Conservation (phyloP, 495 filamentous ascomycete species). For the Venustampulla echinocandica region DNA sequence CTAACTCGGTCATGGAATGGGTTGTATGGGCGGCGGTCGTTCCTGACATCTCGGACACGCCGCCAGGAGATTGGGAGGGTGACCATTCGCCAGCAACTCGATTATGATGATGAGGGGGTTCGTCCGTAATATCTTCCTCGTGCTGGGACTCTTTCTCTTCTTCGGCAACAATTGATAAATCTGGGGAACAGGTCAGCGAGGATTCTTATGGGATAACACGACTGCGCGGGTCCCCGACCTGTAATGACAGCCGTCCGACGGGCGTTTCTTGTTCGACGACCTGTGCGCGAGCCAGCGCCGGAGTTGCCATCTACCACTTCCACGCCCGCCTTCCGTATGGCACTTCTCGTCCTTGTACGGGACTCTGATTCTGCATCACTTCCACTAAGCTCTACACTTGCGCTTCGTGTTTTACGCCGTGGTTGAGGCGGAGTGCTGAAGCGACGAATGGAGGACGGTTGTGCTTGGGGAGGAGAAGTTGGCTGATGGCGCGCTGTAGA, state of each 20-base stretch:
- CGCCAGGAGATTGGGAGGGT: slow-evolving; percentile 24
- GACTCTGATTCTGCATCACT: slow-evolving; percentile 7
- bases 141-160: slow-evolving; percentile 9
- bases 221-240: too few relatives aligned
- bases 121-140: slow-evolving; percentile 4
- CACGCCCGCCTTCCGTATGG: slow-evolving; percentile 27
- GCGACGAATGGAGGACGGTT: slow-evolving; percentile 6
- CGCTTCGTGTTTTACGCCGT: slow-evolving; percentile 29
- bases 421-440: slow-evolving; percentile 17
- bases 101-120: neutral
- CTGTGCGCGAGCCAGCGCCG: slow-evolving; percentile 8
- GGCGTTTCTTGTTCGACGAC: slow-evolving; percentile 8
- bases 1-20: slow-evolving; percentile 26
- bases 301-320: slow-evolving; percentile 19
- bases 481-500: slow-evolving; percentile 23
- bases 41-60: slow-evolving; percentile 32
- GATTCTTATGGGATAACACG: too few relatives aligned
- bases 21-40: slow-evolving; percentile 28
- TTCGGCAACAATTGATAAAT: slow-evolving; percentile 31
- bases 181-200: too few relatives aligned
- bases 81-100: neutral
- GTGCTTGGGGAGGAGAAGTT: slow-evolving; percentile 22
- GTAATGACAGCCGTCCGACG: neutral
- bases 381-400: slow-evolving; percentile 30
- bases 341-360: slow-evolving; percentile 15